Conservation (phyloP, 2,329 filamentous ascomycete genomes). For the Ascochyta lentis region DNA sequence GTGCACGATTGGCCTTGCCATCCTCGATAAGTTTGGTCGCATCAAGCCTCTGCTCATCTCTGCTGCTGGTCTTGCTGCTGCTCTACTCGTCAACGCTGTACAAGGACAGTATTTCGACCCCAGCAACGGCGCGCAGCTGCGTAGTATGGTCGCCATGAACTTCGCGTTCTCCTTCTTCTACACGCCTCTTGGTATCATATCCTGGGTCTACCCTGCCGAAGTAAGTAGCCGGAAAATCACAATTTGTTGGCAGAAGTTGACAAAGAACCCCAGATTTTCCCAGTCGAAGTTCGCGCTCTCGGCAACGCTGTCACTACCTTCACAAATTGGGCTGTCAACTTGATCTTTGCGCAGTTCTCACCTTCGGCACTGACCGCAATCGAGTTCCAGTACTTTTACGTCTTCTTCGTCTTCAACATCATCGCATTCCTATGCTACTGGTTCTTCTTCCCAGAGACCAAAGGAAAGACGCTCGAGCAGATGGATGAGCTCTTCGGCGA, state of each 20-base stretch:
- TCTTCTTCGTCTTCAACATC: constrained; percentile 54
- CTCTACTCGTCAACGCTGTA: constrained; percentile 48
- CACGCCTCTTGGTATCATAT: constrained; percentile 55
- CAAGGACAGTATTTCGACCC: constrained; percentile 48
- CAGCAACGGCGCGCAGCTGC: constrained; percentile 47
- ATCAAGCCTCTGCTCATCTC: constrained; percentile 57
- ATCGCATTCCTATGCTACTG: constrained; percentile 37
- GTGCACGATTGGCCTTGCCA: constrained; percentile 53
- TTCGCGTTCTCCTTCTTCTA: constrained; percentile 57
- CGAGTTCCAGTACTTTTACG: constrained; percentile 58
- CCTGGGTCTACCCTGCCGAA: constrained; percentile 57
- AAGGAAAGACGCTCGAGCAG: constrained; percentile 37
- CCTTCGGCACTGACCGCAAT: constrained; percentile 48
- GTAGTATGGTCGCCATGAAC: constrained; percentile 56
- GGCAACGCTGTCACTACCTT: constrained; percentile 55
- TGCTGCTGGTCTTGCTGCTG: constrained; percentile 50
- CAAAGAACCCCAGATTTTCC: constrained; percentile 46
- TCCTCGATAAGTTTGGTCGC: constrained; percentile 57
- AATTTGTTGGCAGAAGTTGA: neutral
- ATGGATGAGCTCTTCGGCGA: constrained; percentile 43
- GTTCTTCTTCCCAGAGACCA: constrained; percentile 42
- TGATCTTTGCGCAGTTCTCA: constrained; percentile 59
- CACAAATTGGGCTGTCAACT: constrained; percentile 55
- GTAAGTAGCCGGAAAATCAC: neutral
- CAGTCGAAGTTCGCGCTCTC: constrained; percentile 52